These are phyloP conservation scores for Furcasterigmium sp. DNA, from an alignment of 2,329 filamentous ascomycete species.

Conservation along the genomic window DNA sequence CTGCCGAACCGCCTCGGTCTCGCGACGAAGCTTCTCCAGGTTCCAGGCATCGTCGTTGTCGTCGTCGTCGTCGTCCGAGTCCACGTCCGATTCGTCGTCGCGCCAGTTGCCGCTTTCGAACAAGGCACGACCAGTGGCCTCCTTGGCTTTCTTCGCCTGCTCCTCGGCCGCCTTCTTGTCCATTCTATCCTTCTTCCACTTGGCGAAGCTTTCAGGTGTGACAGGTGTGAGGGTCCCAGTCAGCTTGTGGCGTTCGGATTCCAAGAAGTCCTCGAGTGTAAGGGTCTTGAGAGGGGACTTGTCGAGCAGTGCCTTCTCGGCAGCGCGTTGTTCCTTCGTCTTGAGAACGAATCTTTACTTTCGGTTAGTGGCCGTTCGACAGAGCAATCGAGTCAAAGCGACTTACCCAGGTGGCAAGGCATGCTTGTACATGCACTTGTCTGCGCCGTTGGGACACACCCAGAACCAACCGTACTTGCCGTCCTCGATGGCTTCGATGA, in stretches of 20 bases:
- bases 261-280: slow-evolving; percentile 94
- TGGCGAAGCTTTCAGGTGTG: slow-evolving; percentile 85
- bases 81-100: slow-evolving; percentile 57
- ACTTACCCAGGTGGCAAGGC: slow-evolving; percentile 88
- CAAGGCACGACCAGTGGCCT: slow-evolving; percentile 88
- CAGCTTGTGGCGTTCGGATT: slow-evolving; percentile 93
- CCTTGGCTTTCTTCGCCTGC: slow-evolving; percentile 84
- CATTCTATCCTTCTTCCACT: slow-evolving; percentile 93
- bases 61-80: slow-evolving; percentile 53
- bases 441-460: slow-evolving; percentile 91
- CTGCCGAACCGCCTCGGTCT: slow-evolving; percentile 73
- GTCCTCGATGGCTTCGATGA: slow-evolving; percentile 95
- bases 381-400: slow-evolving; percentile 12
- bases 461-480: slow-evolving; percentile 99
- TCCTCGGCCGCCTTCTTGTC: slow-evolving; percentile 96
- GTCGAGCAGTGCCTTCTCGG: slow-evolving; percentile 92
- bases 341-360: slow-evolving; percentile 79
- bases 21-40: slow-evolving; percentile 71
- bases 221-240: slow-evolving; percentile 89
- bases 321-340: slow-evolving; percentile 92
- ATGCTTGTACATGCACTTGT: slow-evolving; percentile 99
- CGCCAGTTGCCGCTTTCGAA: slow-evolving; percentile 97
- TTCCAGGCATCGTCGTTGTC: slow-evolving; percentile 61
- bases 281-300: slow-evolving; percentile 93
- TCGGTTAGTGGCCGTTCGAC: slow-evolving; percentile 9